These are phyloP conservation scores for Porogramme epimiltina DNA, from an alignment of 1,284 basidiomycete species.

Conservation along the genomic window DNA sequence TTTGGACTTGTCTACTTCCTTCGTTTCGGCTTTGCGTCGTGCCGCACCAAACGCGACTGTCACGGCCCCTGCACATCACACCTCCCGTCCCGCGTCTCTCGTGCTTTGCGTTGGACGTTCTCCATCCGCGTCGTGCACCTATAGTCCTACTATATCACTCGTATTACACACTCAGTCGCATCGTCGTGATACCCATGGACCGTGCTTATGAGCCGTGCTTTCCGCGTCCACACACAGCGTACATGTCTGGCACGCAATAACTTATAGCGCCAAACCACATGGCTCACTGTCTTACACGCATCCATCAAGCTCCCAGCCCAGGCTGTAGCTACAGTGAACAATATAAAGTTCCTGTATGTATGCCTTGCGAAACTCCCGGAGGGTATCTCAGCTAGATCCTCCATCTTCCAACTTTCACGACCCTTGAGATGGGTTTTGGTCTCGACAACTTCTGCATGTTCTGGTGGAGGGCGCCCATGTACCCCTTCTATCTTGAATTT, in stretches of 20 bases:
- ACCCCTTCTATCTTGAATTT: neutral
- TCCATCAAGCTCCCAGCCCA: neutral
- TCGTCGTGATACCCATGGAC: slow-evolving; percentile 16
- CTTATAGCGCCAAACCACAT: neutral
- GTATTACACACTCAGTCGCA: slow-evolving; percentile 4
- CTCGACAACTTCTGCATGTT: slow-evolving; percentile 36
- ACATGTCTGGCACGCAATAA: neutral
- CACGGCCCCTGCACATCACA: slow-evolving; percentile 7
- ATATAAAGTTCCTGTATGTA: neutral
- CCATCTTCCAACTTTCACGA: no score
- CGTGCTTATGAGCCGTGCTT: slow-evolving; percentile 2
- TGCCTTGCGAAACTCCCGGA: neutral
- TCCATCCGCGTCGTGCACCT: neutral
- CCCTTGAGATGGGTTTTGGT: slow-evolving; percentile 36
- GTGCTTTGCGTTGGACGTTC: neutral
- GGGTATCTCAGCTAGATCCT: no score
- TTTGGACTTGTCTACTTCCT: slow-evolving; percentile 1
- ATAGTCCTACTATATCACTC: slow-evolving; percentile 14
- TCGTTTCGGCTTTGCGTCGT: slow-evolving; percentile 1
- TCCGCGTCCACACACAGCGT: neutral
- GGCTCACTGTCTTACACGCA: neutral
- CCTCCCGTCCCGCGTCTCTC: neutral
- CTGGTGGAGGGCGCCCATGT: slow-evolving; percentile 34
- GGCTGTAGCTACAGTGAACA: slow-evolving; percentile 2
- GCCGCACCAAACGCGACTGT: slow-evolving; percentile 2